These are phyloP conservation scores for Sungouiozyma ichnusensis DNA, from an alignment of 805 yeast genomes.

Conservation along the genomic window DNA sequence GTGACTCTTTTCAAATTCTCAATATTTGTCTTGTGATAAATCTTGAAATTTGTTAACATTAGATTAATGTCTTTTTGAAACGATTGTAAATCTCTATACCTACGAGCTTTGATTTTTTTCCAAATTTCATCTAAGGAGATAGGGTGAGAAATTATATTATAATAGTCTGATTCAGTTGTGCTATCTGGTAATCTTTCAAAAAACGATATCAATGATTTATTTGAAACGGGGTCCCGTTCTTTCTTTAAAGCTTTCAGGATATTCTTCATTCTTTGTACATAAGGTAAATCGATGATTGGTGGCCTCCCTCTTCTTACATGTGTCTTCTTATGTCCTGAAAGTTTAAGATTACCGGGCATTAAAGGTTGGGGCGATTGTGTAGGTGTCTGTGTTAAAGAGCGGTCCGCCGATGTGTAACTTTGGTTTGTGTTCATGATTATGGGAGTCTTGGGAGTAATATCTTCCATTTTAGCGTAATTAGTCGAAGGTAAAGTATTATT, in stretches of 20 bases:
- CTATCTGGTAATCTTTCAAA: slow-evolving; percentile 79
- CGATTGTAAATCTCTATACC: slow-evolving; percentile 62
- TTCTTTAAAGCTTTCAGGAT: slow-evolving; percentile 74
- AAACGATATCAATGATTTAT: slow-evolving; percentile 42
- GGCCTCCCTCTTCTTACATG: slow-evolving; percentile 29
- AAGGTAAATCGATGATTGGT: slow-evolving; percentile 32
- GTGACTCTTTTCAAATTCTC: slow-evolving; percentile 52
- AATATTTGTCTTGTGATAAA: slow-evolving; percentile 49
- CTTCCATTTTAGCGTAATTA: not conserved
- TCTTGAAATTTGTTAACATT: slow-evolving; percentile 65
- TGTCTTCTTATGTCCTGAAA: slow-evolving; percentile 10
- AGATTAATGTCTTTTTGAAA: slow-evolving; percentile 69
- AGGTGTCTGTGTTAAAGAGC: not conserved
- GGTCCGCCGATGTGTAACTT: too few relatives aligned
- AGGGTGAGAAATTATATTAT: slow-evolving; percentile 44
- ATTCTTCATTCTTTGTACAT: slow-evolving; percentile 84
- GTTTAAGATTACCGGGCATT: not conserved
- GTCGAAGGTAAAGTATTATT: too few relatives aligned
- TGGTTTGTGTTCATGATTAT: not conserved
- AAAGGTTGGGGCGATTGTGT: slow-evolving; percentile 2
- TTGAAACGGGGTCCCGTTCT: slow-evolving; percentile 44
- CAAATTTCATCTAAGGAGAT: slow-evolving; percentile 64
- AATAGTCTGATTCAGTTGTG: slow-evolving; percentile 31
- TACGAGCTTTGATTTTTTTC: slow-evolving; percentile 75
- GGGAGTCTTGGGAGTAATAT: not conserved